Evolutionary conservation across 768 basidiomycete species (phyloP).

Genomic region (Coprinopsis strossmayeri): DNA sequence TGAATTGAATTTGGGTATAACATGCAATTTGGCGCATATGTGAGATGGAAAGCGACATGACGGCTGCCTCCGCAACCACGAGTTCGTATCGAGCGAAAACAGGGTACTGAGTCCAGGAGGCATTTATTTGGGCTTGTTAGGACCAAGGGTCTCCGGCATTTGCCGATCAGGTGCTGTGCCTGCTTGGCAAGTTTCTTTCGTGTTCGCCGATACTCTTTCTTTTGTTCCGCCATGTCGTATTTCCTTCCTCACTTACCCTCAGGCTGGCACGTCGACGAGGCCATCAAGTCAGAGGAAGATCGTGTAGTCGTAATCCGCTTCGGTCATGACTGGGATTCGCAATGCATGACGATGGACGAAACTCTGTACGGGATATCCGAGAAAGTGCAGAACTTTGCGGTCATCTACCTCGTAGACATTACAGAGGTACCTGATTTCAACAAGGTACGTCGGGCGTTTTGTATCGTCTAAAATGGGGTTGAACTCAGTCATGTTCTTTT

Average conservation of each 20-base stretch:
- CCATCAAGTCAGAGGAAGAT: conserved; percentile 97
- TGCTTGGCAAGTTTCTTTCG: not conserved
- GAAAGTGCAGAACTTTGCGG: conserved; percentile 97
- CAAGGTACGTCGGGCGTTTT: conserved; percentile 51
- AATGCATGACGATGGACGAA: conserved; percentile 99
- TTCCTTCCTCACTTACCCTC: conserved; percentile 84
- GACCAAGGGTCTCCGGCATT: not conserved
- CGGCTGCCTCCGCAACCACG: no score
- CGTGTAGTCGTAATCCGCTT: conserved; percentile 92
- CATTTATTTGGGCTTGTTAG: not conserved
- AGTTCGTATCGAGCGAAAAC: no score
- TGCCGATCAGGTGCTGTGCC: no score
- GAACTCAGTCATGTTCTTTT: not conserved
- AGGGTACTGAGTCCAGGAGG: no score
- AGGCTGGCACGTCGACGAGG: conserved; percentile 99
- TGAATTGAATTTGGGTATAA: no score
- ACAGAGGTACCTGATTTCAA: conserved; percentile 98
- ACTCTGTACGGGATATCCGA: conserved; percentile 88
- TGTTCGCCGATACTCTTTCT: not conserved
- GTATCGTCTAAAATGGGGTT: not conserved
- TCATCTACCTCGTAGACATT: conserved; percentile 93
- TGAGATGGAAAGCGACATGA: no score
- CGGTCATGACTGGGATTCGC: conserved; percentile 87
- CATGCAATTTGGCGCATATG: no score
- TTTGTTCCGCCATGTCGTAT: conserved; percentile 62